Evolutionary conservation across 2,329 filamentous ascomycete genomes (phyloP).

Genomic region (Paecilomyces formosus): DNA sequence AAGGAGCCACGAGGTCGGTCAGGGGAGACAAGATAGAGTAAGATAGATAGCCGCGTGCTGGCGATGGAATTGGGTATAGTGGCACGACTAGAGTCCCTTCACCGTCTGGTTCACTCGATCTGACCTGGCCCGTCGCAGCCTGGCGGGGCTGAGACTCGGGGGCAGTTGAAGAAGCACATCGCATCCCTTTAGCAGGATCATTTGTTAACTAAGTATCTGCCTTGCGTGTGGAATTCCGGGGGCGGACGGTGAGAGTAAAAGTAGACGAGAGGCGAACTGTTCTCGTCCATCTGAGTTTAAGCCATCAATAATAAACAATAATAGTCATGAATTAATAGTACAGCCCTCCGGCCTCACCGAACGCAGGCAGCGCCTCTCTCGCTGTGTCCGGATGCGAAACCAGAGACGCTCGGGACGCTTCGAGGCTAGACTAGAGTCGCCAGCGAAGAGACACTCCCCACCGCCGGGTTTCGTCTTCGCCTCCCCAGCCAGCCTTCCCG

Average conservation of each 20-base stretch:
- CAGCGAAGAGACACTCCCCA: neutral
- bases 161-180: neutral
- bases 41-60: neutral
- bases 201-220: neutral
- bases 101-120: neutral
- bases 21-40: neutral
- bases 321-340: neutral
- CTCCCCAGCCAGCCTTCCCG: neutral
- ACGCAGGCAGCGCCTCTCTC: neutral
- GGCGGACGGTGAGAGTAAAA: neutral
- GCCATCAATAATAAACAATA: neutral
- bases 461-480: neutral
- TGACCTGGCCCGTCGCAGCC: neutral
- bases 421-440: neutral
- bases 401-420: neutral
- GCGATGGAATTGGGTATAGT: neutral
- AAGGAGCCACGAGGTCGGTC: neutral
- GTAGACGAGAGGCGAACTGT: neutral
- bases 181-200: neutral
- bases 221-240: neutral
- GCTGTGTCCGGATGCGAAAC: neutral
- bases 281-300: neutral
- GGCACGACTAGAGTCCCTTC: neutral
- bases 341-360: neutral
- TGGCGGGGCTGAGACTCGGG: neutral